Conservation (phyloP, 345 rosid species). For the Ceriops decandra region DNA sequence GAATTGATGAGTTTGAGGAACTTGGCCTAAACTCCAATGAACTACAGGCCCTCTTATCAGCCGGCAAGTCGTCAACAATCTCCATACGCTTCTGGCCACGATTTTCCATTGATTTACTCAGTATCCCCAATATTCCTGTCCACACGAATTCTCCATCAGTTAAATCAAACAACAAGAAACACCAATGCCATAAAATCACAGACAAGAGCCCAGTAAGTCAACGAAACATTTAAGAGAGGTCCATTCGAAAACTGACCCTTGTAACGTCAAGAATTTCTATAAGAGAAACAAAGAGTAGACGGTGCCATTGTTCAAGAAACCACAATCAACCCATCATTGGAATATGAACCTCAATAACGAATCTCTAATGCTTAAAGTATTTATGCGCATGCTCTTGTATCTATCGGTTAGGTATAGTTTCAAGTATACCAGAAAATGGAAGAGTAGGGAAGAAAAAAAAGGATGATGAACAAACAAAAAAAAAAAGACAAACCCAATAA, state of each 20-base stretch:
- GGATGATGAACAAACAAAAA: no score
- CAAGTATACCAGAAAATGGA: no score
- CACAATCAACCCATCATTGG: neutral
- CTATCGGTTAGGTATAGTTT: neutral
- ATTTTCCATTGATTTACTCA: slow-evolving; percentile 47
- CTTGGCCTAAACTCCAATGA: slow-evolving; percentile 74
- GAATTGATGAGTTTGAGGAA: slow-evolving; percentile 59
- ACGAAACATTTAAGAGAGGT: neutral
- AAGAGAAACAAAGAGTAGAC: neutral
- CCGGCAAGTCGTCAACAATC: slow-evolving; percentile 67
- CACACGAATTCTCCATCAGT: neutral
- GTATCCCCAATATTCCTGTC: neutral
- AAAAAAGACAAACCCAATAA: no score
- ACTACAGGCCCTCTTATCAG: slow-evolving; percentile 93
- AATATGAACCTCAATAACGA: neutral
- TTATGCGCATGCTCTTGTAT: no score
- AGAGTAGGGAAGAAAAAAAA: no score
- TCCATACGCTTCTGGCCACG: slow-evolving; percentile 93
- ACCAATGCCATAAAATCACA: neutral
- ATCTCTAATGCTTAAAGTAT: neutral
- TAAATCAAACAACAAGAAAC: neutral
- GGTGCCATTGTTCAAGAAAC: neutral
- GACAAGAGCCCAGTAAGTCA: neutral
- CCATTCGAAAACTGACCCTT: no score
- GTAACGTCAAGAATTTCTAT: neutral